Evolutionary conservation across 805 yeast species (phyloP).

Genomic region (Wickerhamomyces tratensis): DNA sequence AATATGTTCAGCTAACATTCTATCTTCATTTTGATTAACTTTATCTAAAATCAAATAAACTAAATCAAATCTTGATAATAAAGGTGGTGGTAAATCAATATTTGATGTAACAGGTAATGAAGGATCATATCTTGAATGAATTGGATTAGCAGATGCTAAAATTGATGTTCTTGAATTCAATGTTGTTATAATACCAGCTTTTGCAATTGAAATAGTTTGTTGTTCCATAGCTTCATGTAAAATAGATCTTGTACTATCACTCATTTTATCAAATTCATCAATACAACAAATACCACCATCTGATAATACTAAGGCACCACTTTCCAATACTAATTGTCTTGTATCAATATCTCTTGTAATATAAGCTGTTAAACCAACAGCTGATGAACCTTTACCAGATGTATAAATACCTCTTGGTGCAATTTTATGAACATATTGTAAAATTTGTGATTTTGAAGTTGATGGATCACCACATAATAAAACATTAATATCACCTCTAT

Average conservation of each 20-base stretch:
- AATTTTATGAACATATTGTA: constrained; percentile 92
- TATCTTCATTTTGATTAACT: constrained; percentile 78
- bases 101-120: constrained; percentile 88
- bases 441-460: constrained; percentile 88
- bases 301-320: constrained; percentile 92
- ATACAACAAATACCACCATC: constrained; percentile 99
- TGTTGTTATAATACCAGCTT: constrained; percentile 97
- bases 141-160: constrained; percentile 94
- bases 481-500: constrained; percentile 92
- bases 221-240: constrained; percentile 99
- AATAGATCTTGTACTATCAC: constrained; percentile 88
- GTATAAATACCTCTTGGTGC: constrained; percentile 98
- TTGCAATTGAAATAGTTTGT: constrained; percentile 95
- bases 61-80: constrained; percentile 88
- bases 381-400: constrained; percentile 98
- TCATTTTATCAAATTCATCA: constrained; percentile 98
- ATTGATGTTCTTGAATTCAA: constrained; percentile 94
- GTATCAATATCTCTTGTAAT: constrained; percentile 92
- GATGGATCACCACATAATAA: constrained; percentile 97
- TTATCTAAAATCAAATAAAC: constrained; percentile 89
- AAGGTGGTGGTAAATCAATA: constrained; percentile 94
- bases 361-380: constrained; percentile 97
- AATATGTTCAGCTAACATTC: constrained; percentile 82
- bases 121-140: constrained; percentile 93
- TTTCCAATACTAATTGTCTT: constrained; percentile 83